Base-by-base conservation (phyloP, 768 basidiomycete genomes). In the Naganishia vishniacii region DNA sequence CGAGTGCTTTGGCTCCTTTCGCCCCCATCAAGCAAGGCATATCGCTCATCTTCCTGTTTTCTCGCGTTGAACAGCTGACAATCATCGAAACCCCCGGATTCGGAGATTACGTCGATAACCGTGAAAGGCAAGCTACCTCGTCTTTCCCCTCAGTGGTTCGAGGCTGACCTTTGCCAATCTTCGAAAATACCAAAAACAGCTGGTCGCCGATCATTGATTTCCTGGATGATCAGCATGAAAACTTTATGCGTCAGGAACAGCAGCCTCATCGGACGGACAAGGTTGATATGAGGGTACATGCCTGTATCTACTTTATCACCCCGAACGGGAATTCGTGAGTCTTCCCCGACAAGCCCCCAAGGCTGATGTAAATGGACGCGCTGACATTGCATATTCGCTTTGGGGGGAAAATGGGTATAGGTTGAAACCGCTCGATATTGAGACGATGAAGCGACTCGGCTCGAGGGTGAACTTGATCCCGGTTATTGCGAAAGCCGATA, bases 51-150 rank as follows among this genome's bases (percentile, higher is more conserved):
- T n/a, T n/a, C 37, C 49, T 51, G 49, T 16, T 51, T 34, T 51
- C 15, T 31, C 7, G 29, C 29, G 28, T 31, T 20, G 1, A 34
- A 31, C 31, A 56, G 75, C 80, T 99, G 62, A 98, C 92, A n/a
- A 94, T 99, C 67, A 95, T 99, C 68, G 95, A 99, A 77, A 99
- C 93, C 29, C 95, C 95, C 62, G 95, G 95, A 34, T 99, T 97
- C 74, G 95, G 95, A 66, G 95, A 99, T 78, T 98, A 95, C 78
- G 93, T 98, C 75, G 97, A 99, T 82, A 99, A 99, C 78, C 91
- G 95, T 71, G 91, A 95, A 74, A 92, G 92, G 91, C 91, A 67
- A 69, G 80, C 68, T 15, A 56, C 5, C 13, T 12, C 29, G 32
- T 12, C 20, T 63, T n/a, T n/a, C n/a, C n/a, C n/a, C n/a, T n/a